phyloP scores from a whole-genome alignment of 306 rosid genomes.

The Datisca glomerata region DNA sequence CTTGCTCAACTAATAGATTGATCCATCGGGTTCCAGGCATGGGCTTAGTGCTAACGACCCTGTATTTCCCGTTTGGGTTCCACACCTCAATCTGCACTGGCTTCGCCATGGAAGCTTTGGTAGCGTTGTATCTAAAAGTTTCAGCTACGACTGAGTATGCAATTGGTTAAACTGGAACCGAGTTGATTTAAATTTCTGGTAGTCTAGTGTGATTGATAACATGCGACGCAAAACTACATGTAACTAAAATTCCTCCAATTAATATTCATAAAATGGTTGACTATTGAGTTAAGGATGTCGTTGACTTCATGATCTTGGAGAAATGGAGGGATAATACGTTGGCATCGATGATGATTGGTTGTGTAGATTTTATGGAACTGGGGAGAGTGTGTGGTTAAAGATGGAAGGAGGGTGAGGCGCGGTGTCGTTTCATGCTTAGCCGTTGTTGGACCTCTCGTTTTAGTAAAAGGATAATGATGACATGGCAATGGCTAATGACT shows the following conservation, averaged over 20 bases:
- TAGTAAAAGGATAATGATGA: constrained; percentile 27
- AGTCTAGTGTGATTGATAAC: constrained; percentile 7
- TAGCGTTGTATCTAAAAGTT: not conserved
- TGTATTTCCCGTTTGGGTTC: constrained; percentile 91
- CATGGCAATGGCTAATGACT: not conserved
- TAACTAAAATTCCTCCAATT: not conserved
- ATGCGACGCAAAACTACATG: constrained; percentile 12
- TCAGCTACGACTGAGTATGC: not conserved
- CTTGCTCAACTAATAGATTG: constrained; percentile 82
- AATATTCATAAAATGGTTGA: not conserved
- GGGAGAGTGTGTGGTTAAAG: constrained; percentile 20
- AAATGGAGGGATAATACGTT: not conserved
- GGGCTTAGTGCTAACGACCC: constrained; percentile 92
- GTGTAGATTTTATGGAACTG: too few relatives aligned
- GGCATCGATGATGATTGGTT: not conserved
- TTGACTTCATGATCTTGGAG: constrained; percentile 6
- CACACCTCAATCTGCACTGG: constrained; percentile 86
- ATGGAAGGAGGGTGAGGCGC: constrained; percentile 14
- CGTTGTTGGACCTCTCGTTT: constrained; percentile 43
- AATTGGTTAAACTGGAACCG: not conserved
- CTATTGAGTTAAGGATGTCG: not conserved
- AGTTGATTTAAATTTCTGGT: constrained; percentile 11
- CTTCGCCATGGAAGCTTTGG: constrained; percentile 51
- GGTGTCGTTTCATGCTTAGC: constrained; percentile 7
- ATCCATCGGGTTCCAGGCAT: constrained; percentile 99